phyloP scores from a whole-genome alignment of 768 basidiomycete species.

The Leccinum sublutescens region DNA sequence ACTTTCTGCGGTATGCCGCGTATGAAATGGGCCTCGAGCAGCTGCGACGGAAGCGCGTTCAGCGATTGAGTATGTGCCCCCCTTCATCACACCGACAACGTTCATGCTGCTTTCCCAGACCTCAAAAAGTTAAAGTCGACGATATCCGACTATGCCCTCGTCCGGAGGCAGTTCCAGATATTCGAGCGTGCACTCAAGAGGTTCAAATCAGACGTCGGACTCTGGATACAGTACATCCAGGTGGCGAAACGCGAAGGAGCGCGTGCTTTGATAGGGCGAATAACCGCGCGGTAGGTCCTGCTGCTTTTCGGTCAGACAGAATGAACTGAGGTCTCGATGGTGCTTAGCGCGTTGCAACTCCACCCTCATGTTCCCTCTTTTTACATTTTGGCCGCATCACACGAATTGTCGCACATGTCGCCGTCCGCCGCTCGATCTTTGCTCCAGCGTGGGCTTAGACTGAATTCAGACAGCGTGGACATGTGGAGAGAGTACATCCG shows the following conservation, averaged over 20 bases:
- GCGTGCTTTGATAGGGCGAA: constrained; percentile 72
- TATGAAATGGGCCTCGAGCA: constrained; percentile 90
- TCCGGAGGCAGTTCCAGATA: constrained; percentile 82
- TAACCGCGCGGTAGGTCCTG: constrained; percentile 69
- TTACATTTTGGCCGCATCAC: constrained; percentile 81
- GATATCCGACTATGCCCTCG: constrained; percentile 82
- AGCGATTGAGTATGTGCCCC: constrained; percentile 60
- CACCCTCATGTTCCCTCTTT: constrained; percentile 77
- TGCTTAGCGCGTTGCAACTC: constrained; percentile 73
- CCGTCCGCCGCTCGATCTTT: constrained; percentile 80
- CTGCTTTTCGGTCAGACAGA: not conserved
- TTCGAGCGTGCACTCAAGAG: constrained; percentile 87
- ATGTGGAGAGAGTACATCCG: constrained; percentile 90
- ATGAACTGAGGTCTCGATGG: constrained; percentile 5
- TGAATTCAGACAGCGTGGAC: constrained; percentile 68
- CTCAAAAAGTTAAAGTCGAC: constrained; percentile 44
- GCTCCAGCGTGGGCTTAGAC: constrained; percentile 80
- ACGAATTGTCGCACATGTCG: constrained; percentile 73
- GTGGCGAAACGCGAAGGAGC: constrained; percentile 81
- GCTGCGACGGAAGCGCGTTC: constrained; percentile 69
- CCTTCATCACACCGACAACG: not conserved
- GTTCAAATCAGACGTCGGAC: constrained; percentile 82
- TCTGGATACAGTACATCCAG: constrained; percentile 89
- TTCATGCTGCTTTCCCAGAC: constrained; percentile 22
- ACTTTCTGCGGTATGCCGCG: constrained; percentile 87